These are phyloP conservation scores for Neonectria punicea DNA, from an alignment of 2,329 filamentous ascomycete genomes.

Conservation along the genomic window DNA sequence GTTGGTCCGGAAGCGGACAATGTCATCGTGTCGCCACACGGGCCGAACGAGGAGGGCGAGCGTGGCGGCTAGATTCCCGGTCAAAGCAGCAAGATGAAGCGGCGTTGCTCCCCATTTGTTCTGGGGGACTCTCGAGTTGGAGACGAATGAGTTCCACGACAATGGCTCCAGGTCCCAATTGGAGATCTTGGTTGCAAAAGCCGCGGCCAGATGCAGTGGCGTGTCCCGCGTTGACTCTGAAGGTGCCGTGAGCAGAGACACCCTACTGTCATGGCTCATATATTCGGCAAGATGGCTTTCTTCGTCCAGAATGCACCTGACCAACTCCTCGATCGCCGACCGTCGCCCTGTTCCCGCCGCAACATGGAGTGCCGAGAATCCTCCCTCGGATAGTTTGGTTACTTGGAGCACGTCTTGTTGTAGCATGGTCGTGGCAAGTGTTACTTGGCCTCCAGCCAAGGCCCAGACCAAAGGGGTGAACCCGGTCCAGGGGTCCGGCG, in stretches of 20 bases:
- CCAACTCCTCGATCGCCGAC: not conserved
- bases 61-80: not conserved
- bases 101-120: conserved; percentile 11
- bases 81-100: conserved; percentile 2
- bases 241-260: not conserved
- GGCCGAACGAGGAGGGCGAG: not conserved
- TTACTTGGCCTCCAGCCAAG: not conserved
- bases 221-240: not conserved
- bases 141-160: not conserved
- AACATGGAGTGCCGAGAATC: conserved; percentile 6
- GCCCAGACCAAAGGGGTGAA: not conserved
- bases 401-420: not conserved
- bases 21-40: not conserved
- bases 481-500: not conserved
- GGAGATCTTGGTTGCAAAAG: not conserved
- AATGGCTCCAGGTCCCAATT: not conserved
- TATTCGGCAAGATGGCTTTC: not conserved
- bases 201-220: conserved; percentile 1
- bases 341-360: not conserved
- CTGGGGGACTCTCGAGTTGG: not conserved
- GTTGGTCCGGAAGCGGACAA: not conserved
- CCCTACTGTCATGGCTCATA: not conserved
- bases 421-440: not conserved
- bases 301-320: not conserved
- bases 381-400: not conserved